Conservation (phyloP, 2,329 filamentous ascomycete genomes). For the Cordyceps fumosorosea region DNA sequence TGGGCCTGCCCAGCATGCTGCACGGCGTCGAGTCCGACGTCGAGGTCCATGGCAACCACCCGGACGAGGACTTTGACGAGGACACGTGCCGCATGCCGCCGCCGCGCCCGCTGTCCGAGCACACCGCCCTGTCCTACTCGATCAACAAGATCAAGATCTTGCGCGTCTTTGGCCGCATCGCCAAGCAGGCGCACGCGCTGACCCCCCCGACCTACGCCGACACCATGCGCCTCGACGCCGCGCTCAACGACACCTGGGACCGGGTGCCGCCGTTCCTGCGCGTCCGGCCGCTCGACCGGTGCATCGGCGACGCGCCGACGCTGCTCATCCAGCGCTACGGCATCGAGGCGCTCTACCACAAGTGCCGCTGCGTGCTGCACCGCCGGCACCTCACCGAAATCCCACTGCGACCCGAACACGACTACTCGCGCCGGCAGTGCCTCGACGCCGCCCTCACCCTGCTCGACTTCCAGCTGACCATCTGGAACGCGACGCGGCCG, state of each 20-base stretch:
- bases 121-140: slow-evolving; percentile 51
- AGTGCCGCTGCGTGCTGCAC: slow-evolving; percentile 49
- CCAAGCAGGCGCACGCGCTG: slow-evolving; percentile 42
- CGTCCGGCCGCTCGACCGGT: slow-evolving; percentile 41
- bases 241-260: slow-evolving; percentile 39
- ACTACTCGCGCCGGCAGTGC: slow-evolving; percentile 45
- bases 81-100: slow-evolving; percentile 48
- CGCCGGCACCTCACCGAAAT: slow-evolving; percentile 44
- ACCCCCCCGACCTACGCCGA: slow-evolving; percentile 41
- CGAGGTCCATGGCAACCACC: slow-evolving; percentile 52
- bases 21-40: slow-evolving; percentile 59
- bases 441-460: slow-evolving; percentile 43
- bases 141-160: slow-evolving; percentile 44
- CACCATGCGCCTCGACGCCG: slow-evolving; percentile 40
- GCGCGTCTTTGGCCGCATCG: slow-evolving; percentile 43
- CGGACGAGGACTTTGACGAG: slow-evolving; percentile 59
- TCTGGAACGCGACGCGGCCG: slow-evolving; percentile 44
- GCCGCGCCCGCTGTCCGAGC: slow-evolving; percentile 49
- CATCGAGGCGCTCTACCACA: slow-evolving; percentile 46
- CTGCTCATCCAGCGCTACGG: slow-evolving; percentile 47
- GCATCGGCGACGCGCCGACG: slow-evolving; percentile 40
- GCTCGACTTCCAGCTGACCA: slow-evolving; percentile 39
- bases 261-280: slow-evolving; percentile 42
- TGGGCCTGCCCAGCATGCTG: slow-evolving; percentile 62
- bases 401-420: slow-evolving; percentile 36